Percentiles rank a stretch among this genome's conserved stretches.
Conservation (phyloP, 495 filamentous ascomycete genomes). For the Neohortaea acidophila region DNA sequence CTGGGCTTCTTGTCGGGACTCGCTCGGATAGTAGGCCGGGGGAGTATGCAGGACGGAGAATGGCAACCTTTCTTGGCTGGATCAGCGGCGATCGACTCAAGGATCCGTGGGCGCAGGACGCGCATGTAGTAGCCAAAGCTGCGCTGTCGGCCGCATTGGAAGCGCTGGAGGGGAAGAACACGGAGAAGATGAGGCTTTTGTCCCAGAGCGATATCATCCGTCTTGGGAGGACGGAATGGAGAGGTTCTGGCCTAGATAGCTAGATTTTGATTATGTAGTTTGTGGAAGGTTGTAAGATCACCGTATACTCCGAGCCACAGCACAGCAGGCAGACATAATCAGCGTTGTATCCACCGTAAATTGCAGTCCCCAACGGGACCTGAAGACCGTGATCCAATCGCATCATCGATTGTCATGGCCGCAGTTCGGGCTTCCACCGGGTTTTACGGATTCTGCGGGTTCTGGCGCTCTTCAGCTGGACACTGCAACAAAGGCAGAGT, state of each 20-base stretch:
- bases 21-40: conserved; percentile 36
- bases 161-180: conserved; percentile 23
- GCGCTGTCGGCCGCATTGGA: conserved; percentile 43
- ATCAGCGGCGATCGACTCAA: conserved; percentile 39
- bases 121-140: conserved; percentile 58
- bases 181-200: conserved; percentile 23
- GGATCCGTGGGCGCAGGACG: conserved; percentile 59
- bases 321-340: conserved; percentile 42
- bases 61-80: conserved; percentile 37
- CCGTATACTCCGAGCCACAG: too few species aligned
- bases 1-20: conserved; percentile 54
- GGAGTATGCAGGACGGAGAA: conserved; percentile 32
- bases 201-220: conserved; percentile 21
- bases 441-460: too few species aligned
- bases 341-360: too few species aligned
- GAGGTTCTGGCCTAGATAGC: too few species aligned
- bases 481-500: too few species aligned
- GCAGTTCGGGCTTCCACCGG: too few species aligned
- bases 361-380: too few species aligned
- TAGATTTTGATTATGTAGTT: too few species aligned
- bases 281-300: too few species aligned
- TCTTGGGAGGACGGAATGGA: conserved; percentile 23
- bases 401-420: too few species aligned
- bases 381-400: too few species aligned
- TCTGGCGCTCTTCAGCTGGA: too few species aligned